A percentile compares a stretch with the other conserved stretches of the same genome.
phyloP scores from a whole-genome alignment of 192 early-diverging fungal species.

The Coemansia sp. region DNA sequence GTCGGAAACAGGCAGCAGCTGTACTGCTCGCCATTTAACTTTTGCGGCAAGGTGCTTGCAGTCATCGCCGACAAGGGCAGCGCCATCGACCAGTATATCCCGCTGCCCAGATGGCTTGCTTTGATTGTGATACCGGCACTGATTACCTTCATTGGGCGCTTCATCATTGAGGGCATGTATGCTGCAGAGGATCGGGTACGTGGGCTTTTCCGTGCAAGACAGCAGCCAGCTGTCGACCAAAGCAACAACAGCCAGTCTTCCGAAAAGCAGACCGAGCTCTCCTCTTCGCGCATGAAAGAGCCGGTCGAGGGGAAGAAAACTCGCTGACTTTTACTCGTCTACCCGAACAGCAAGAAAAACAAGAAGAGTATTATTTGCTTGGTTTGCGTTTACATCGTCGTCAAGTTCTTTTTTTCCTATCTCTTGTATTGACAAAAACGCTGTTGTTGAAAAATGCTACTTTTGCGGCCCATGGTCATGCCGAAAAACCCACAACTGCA shows the following conservation, averaged over 20 bases:
- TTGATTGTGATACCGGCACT: constrained; percentile 40
- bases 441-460: background rate
- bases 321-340: no score
- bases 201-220: background rate
- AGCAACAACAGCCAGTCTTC: background rate
- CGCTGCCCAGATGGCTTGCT: constrained; percentile 50
- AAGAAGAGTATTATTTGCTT: no score
- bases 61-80: constrained; percentile 35
- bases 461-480: background rate
- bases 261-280: background rate
- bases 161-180: constrained; percentile 48
- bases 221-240: background rate
- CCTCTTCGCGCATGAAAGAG: background rate
- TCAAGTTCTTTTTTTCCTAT: no score
- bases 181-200: constrained; percentile 20
- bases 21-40: constrained; percentile 47
- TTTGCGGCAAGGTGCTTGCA: constrained; percentile 34
- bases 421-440: no score
- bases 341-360: no score
- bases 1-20: constrained; percentile 10
- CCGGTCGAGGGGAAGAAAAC: background rate
- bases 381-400: no score
- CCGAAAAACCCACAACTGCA: constrained; percentile 4
- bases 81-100: constrained; percentile 24
- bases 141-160: constrained; percentile 33